Base-by-base conservation (phyloP, 306 rosid genomes). In the Alnus rubra region DNA sequence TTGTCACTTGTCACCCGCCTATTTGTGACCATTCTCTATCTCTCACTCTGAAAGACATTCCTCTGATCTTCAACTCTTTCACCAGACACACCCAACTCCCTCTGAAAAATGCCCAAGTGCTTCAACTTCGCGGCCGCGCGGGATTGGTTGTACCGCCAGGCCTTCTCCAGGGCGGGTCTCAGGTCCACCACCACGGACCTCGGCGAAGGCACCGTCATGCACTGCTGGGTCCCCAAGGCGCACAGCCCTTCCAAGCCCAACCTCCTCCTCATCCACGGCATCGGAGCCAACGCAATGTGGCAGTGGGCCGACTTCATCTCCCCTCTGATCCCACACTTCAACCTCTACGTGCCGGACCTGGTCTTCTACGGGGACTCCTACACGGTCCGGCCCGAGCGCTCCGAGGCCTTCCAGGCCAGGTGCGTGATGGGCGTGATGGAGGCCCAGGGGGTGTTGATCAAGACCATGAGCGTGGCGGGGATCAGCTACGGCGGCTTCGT, bases 231-330 rank as follows among this genome's bases (percentile, higher is more conserved):
- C 81, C 97, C 98, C 51, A 81, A 74, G 55, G 39, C 79, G 59
- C 90, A 37, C 59, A 73, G 68, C 5, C 48, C 78, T 3, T 78
- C 89, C 33, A 92, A 89, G 50, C 97, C 97, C 10, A 82, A 81
- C 0, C 87, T 94, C 2, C 83, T 94, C 56, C 91, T 94, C 31
- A 74, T 94, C 85, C 97, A 94, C 56, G 98, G 98, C 11, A 42
- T 94, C 64, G 98, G 97, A 1, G 97, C 97, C 79, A 94, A 91
- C 89, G 97, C 97, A 78, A 86, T 91, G 97, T 94, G 98, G 98
- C 98, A 94, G 79, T 91, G 95, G 97, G 89, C 83, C 78, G 81
- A 80, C 5, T 86, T 89, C 88, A 11, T 92, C 42, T 69, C 95
- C 3, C 89, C 90, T 0, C 91, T 94, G 68, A 70, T 77, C 14